phyloP scores from a whole-genome alignment of 2,329 filamentous ascomycete genomes.

The Colletotrichum cereale region DNA sequence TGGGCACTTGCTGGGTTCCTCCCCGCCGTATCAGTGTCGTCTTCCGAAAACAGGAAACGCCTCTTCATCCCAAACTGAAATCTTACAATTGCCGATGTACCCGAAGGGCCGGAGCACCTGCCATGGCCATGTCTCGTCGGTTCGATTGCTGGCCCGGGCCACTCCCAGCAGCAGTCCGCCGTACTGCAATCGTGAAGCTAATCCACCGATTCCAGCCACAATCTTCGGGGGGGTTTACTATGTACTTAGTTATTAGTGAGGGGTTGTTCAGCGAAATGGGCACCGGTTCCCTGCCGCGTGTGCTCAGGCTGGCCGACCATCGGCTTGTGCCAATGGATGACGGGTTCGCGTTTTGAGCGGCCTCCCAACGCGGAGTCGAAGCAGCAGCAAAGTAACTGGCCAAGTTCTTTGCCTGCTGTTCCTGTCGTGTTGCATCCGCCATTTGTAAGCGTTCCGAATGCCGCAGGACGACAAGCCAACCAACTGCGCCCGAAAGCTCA shows the following conservation, averaged over 20 bases:
- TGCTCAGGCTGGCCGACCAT: conserved; percentile 3
- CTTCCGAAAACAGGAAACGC: not conserved
- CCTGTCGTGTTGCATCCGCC: not conserved
- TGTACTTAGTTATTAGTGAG: not conserved
- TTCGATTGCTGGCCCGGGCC: conserved; percentile 2
- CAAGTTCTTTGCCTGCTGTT: not conserved
- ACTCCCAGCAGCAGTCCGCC: conserved; percentile 1
- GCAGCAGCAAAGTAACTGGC: not conserved
- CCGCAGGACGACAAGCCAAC: conserved; percentile 14
- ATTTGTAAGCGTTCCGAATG: conserved; percentile 29
- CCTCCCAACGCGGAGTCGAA: not conserved
- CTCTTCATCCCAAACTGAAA: not conserved
- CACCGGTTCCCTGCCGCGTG: no score
- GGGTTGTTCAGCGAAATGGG: not conserved
- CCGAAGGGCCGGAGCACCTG: not conserved
- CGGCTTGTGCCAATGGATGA: conserved; percentile 3
- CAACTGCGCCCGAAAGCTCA: conserved; percentile 11
- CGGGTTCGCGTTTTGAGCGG: not conserved
- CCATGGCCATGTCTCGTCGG: not conserved
- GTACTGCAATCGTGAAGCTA: not conserved
- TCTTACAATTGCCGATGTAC: not conserved
- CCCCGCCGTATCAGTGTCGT: not conserved
- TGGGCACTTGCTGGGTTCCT: not conserved
- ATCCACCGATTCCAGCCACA: not conserved
- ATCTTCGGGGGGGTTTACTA: not conserved